A percentile compares a stretch with the other conserved stretches of the same genome.
Evolutionary conservation across 176 grass and related monocot genomes (phyloP).

Genomic region (Paspalum notatum): DNA sequence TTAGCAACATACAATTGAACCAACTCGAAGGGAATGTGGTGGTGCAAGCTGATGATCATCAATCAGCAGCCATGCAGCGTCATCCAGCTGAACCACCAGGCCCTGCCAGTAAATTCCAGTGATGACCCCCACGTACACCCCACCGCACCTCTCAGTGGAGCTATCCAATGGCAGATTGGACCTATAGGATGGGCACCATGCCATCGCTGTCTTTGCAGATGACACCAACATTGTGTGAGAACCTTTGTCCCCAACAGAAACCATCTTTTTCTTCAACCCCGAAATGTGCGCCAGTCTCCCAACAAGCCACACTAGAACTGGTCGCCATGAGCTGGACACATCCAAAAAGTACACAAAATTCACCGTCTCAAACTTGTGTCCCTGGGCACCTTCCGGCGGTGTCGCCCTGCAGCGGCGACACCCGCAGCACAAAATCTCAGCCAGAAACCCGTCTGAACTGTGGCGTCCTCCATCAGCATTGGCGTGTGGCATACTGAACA

Average conservation of each 20-base stretch:
- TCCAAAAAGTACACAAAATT: slow-evolving; percentile 77
- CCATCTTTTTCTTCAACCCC: slow-evolving; percentile 67
- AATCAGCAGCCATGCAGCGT: slow-evolving; percentile 60
- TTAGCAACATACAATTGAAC: slow-evolving; percentile 71
- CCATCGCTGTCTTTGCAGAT: slow-evolving; percentile 52
- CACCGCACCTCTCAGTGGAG: slow-evolving; percentile 25
- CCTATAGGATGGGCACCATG: slow-evolving; percentile 41
- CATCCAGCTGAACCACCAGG: slow-evolving; percentile 73
- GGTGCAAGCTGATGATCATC: slow-evolving; percentile 59
- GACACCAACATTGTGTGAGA: slow-evolving; percentile 66
- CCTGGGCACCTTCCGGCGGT: slow-evolving; percentile 25
- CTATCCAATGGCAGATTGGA: slow-evolving; percentile 10
- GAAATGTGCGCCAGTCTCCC: slow-evolving; percentile 56
- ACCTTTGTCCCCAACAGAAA: slow-evolving; percentile 60
- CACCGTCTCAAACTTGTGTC: slow-evolving; percentile 62
- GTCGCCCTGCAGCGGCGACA: slow-evolving; percentile 51
- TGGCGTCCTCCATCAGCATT: not conserved
- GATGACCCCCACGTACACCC: slow-evolving; percentile 60
- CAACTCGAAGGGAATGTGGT: slow-evolving; percentile 78
- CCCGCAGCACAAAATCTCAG: slow-evolving; percentile 67
- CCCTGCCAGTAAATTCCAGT: slow-evolving; percentile 72
- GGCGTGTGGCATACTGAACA: slow-evolving; percentile 62
- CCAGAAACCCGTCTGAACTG: slow-evolving; percentile 69
- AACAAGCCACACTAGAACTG: slow-evolving; percentile 53
- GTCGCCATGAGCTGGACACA: slow-evolving; percentile 50